Conservation (phyloP, 192 early-diverging fungal species). For the Mortierella hygrophila region DNA sequence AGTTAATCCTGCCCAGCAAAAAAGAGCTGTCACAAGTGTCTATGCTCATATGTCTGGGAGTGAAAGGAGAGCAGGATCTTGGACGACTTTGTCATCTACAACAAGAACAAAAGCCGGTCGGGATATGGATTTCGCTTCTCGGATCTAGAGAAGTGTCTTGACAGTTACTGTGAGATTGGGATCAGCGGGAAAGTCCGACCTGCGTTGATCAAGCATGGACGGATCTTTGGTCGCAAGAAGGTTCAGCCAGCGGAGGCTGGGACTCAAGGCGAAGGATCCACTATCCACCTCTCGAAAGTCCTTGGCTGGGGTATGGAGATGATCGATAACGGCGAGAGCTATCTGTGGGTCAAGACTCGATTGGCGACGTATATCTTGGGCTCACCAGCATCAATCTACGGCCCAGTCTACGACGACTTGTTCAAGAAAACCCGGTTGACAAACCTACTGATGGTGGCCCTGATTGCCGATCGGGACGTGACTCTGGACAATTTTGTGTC, state of each 20-base stretch:
- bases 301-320: background rate
- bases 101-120: background rate
- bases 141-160: background rate
- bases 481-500: background rate
- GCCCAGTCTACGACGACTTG: background rate
- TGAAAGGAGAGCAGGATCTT: background rate
- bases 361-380: constrained; percentile 3
- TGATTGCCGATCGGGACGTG: background rate
- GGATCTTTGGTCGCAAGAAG: background rate
- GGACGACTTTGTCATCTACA: background rate
- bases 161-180: background rate
- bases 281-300: background rate
- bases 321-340: background rate
- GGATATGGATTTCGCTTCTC: background rate
- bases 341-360: background rate
- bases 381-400: background rate
- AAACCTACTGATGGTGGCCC: constrained; percentile 1
- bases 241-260: background rate
- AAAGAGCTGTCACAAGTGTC: no score
- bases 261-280: background rate
- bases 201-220: background rate
- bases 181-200: background rate
- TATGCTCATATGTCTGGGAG: no score
- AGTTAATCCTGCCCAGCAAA: no score
- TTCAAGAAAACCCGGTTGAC: background rate